These are phyloP conservation scores for Sporopachydermia cereana DNA, from an alignment of 1,139 yeast species.

Conservation along the genomic window DNA sequence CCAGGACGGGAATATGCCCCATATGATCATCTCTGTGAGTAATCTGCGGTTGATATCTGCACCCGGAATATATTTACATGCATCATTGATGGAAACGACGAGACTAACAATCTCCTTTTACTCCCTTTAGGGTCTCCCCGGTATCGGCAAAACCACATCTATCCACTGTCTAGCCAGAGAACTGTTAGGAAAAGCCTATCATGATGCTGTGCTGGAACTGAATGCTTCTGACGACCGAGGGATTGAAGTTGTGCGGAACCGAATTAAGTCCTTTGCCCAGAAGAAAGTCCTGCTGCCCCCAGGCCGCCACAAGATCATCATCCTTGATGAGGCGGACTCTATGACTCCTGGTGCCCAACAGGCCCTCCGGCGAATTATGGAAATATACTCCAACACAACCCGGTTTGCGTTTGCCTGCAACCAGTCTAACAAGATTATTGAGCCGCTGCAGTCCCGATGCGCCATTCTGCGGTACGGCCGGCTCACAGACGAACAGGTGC, in stretches of 20 bases:
- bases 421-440: conserved; percentile 87
- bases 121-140: conserved; percentile 60
- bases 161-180: conserved; percentile 84
- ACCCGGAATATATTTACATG: no score
- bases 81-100: no score
- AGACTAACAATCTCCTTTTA: no score
- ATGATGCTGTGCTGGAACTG: conserved; percentile 80
- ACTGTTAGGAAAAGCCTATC: conserved; percentile 59
- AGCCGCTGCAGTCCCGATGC: conserved; percentile 93
- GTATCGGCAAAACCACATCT: conserved; percentile 94
- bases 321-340: conserved; percentile 93
- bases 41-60: neutral
- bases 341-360: conserved; percentile 99
- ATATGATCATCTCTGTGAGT: conserved; percentile 60
- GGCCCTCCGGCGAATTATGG: conserved; percentile 96
- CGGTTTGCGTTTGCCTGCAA: conserved; percentile 97
- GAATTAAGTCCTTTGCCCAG: conserved; percentile 91
- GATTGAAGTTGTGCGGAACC: conserved; percentile 84
- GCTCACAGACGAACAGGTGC: conserved; percentile 73
- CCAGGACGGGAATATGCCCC: conserved; percentile 92
- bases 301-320: conserved; percentile 79
- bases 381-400: conserved; percentile 83
- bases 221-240: conserved; percentile 94
- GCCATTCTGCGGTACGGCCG: conserved; percentile 82
- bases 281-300: conserved; percentile 66